phyloP scores from a whole-genome alignment of 306 rosid species.

The Oemleria cerasiformis region DNA sequence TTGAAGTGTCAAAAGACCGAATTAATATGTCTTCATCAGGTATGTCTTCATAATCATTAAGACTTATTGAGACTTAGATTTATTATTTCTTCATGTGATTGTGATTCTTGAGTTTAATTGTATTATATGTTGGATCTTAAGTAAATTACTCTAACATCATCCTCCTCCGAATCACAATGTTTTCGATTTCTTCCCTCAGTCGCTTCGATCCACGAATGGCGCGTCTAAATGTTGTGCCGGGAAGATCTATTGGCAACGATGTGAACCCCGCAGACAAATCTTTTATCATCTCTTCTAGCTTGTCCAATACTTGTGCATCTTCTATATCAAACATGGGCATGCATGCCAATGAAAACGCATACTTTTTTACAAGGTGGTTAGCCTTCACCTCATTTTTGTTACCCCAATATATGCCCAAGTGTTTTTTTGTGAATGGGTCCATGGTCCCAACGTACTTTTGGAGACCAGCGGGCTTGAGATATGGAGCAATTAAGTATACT shows the following conservation, averaged over 20 bases:
- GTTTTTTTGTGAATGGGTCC: conserved; percentile 5
- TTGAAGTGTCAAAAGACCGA: no score
- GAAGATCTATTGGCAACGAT: conserved; percentile 18
- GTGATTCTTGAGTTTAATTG: no score
- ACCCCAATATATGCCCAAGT: conserved; percentile 2
- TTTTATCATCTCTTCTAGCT: background rate
- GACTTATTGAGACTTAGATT: no score
- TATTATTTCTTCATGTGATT: no score
- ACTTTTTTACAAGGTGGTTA: background rate
- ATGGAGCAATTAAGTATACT: background rate
- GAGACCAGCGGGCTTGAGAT: conserved; percentile 9
- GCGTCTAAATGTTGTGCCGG: conserved; percentile 16
- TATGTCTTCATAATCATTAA: no score
- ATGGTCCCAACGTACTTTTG: conserved; percentile 20
- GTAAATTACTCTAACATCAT: no score
- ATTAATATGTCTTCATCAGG: no score
- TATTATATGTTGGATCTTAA: no score
- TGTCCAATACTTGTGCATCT: background rate
- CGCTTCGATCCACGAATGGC: conserved; percentile 7
- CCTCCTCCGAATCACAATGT: conserved; percentile 14
- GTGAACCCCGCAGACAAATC: conserved; percentile 10
- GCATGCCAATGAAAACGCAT: background rate
- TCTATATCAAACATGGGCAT: conserved; percentile 3
- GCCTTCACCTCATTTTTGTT: background rate
- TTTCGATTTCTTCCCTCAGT: background rate